These are phyloP conservation scores for Exophiala mesophila DNA, from an alignment of 2,329 filamentous ascomycete species.

Conservation along the genomic window DNA sequence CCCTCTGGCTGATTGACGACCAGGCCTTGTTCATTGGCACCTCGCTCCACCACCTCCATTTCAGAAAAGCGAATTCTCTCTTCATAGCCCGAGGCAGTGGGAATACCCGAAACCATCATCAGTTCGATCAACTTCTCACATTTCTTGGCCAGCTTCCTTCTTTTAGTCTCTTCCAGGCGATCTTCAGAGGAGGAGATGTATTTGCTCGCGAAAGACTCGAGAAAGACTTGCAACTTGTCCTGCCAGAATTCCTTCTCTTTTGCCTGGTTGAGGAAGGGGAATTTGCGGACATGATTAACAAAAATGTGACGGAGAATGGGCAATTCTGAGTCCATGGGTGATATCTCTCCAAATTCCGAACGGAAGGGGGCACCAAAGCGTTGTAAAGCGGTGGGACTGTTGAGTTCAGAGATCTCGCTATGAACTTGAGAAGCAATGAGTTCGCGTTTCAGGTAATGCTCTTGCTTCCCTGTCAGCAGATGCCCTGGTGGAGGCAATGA, in stretches of 20 bases:
- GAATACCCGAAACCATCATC: conserved; percentile 98
- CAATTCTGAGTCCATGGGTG: conserved; percentile 87
- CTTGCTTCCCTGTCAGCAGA: conserved; percentile 87
- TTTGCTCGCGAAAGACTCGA: conserved; percentile 95
- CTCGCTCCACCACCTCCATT: conserved; percentile 90
- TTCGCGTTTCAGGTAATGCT: conserved; percentile 97
- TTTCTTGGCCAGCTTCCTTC: conserved; percentile 85
- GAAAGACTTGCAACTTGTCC: conserved; percentile 91
- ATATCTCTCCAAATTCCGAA: conserved; percentile 86
- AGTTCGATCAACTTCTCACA: conserved; percentile 93
- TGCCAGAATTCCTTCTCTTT: conserved; percentile 99
- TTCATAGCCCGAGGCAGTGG: conserved; percentile 93
- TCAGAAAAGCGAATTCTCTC: conserved; percentile 95
- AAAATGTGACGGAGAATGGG: conserved; percentile 95
- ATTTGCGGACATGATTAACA: conserved; percentile 94
- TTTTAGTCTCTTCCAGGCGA: conserved; percentile 90
- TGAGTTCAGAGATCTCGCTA: conserved; percentile 86
- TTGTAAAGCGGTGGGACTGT: conserved; percentile 87
- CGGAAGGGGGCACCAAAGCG: conserved; percentile 94
- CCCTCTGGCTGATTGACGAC: conserved; percentile 84
- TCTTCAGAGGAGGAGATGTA: conserved; percentile 97
- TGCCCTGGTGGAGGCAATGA: conserved; percentile 48
- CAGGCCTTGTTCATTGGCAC: conserved; percentile 85
- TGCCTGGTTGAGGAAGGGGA: conserved; percentile 94
- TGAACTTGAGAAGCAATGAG: conserved; percentile 85